Evolutionary conservation across 495 filamentous ascomycete genomes (phyloP).

Genomic region (Tuber microsphaerosporum): DNA sequence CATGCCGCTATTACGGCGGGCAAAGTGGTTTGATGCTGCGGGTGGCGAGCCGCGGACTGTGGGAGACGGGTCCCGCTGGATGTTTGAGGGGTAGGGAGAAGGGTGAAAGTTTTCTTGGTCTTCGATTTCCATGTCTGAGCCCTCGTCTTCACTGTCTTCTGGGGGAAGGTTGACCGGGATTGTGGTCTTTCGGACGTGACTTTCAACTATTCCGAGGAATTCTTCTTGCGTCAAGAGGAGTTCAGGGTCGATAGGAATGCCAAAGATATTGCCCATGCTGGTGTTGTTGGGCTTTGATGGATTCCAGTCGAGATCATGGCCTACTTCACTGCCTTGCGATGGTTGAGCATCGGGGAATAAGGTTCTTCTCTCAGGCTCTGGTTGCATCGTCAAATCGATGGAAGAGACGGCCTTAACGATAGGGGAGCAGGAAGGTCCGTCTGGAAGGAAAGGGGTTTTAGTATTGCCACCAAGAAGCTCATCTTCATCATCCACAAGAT

Average conservation of each 20-base stretch:
- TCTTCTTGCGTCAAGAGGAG: conserved; percentile 21
- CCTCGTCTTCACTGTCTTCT: conserved; percentile 22
- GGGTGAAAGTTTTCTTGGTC: conserved; percentile 17
- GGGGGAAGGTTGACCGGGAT: conserved; percentile 35
- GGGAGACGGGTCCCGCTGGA: neutral
- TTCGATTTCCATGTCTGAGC: neutral
- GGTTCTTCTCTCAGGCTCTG: conserved; percentile 9
- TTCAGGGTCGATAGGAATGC: conserved; percentile 37
- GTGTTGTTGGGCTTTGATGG: neutral
- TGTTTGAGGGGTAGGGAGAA: neutral
- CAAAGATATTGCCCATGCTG: neutral
- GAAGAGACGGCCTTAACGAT: neutral
- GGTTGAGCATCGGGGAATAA: conserved; percentile 11
- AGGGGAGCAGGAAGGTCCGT: neutral
- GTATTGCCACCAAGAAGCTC: neutral
- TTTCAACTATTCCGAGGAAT: conserved; percentile 22
- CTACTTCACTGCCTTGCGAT: neutral
- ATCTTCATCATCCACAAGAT: conserved; percentile 19
- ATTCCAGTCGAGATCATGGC: neutral
- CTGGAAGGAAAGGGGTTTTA: neutral
- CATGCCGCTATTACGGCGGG: conserved; percentile 3
- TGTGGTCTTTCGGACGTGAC: conserved; percentile 11
- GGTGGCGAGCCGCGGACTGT: neutral
- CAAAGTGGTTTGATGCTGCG: neutral
- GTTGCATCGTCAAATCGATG: neutral